Percentiles rank a stretch among this genome's conserved stretches.
Evolutionary conservation across 441 rosid species (phyloP).

Genomic region (Mallotus repandus): DNA sequence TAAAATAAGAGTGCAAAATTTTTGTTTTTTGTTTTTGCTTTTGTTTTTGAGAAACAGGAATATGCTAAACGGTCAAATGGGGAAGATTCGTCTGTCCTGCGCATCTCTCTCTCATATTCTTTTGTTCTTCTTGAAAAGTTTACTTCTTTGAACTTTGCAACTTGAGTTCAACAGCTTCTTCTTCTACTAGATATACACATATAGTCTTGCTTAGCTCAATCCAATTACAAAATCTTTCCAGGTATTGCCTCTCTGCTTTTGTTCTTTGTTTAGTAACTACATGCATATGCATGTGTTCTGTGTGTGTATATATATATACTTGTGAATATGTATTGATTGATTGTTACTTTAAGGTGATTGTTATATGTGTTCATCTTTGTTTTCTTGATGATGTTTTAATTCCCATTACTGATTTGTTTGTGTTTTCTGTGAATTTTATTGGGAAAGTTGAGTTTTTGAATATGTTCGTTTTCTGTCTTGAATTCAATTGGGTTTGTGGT

Average conservation of each 20-base stretch:
- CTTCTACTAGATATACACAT: no score
- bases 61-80: constrained; percentile 24
- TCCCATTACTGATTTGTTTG: neutral
- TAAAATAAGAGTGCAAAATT: neutral
- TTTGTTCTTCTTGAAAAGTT: neutral
- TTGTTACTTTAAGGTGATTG: neutral
- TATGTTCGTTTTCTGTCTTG: neutral
- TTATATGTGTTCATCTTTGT: neutral
- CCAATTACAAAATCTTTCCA: neutral
- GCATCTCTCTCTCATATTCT: constrained; percentile 31
- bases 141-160: neutral
- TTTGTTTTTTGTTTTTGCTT: no score
- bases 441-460: constrained; percentile 8
- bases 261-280: neutral
- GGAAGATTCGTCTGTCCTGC: constrained; percentile 38
- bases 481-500: neutral
- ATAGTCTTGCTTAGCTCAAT: neutral
- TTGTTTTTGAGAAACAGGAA: constrained; percentile 27
- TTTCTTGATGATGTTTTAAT: neutral
- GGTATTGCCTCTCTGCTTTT: neutral
- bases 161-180: neutral
- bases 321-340: neutral
- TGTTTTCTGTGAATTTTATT: neutral
- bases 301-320: neutral
- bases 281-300: neutral